A percentile compares a stretch with the other conserved stretches of the same genome.
phyloP scores from a whole-genome alignment of 2,329 filamentous ascomycete genomes.

The Aureobasidium pullulans region DNA sequence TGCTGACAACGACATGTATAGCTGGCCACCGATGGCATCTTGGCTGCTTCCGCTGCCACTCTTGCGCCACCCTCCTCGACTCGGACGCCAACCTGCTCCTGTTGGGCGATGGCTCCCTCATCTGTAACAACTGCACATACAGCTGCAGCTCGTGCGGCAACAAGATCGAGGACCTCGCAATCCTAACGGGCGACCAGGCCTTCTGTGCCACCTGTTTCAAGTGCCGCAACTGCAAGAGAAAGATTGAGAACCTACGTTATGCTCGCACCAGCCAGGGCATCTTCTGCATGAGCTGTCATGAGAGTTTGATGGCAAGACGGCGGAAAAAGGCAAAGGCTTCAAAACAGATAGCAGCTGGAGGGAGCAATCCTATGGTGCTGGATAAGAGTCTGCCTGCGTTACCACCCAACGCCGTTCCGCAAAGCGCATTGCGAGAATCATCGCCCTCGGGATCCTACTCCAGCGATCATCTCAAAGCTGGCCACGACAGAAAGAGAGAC shows the following conservation, averaged over 20 bases:
- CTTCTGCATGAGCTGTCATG: constrained; percentile 98
- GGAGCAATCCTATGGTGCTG: constrained; percentile 52
- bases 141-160: constrained; percentile 94
- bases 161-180: constrained; percentile 97
- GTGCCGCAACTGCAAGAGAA: constrained; percentile 95
- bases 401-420: constrained; percentile 64
- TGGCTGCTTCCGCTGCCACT: constrained; percentile 97
- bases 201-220: constrained; percentile 97
- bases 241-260: constrained; percentile 97
- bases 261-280: constrained; percentile 96
- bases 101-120: constrained; percentile 92
- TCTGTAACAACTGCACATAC: constrained; percentile 99
- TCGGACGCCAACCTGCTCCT: constrained; percentile 96
- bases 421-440: constrained; percentile 55
- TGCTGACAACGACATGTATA: constrained; percentile 37
- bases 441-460: constrained; percentile 56
- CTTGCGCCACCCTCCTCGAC: constrained; percentile 89
- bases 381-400: constrained; percentile 92
- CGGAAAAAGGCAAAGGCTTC: constrained; percentile 70
- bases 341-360: constrained; percentile 24
- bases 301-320: constrained; percentile 87
- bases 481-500: constrained; percentile 21
- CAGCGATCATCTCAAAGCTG: constrained; percentile 42
- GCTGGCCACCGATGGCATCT: constrained; percentile 98
- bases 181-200: constrained; percentile 93